A percentile compares a stretch with the other conserved stretches of the same genome.
Conservation (phyloP, 805 yeast genomes). For the Ogataea zsoltii region DNA sequence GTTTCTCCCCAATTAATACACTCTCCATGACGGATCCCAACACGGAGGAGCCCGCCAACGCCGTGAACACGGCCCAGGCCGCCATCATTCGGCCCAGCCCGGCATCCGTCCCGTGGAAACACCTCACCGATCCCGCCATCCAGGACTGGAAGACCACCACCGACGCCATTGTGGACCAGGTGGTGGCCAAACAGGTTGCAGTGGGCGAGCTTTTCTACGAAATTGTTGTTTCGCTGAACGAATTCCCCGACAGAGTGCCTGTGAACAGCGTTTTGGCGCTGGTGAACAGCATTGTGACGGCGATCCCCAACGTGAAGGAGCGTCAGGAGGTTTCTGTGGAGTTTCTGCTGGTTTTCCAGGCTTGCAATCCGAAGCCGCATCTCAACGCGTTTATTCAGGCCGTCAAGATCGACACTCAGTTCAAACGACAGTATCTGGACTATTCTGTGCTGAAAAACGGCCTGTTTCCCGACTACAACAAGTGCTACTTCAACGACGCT, state of each 20-base stretch:
- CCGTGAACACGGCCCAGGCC: too few relatives aligned
- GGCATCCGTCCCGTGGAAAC: slow-evolving; percentile 17
- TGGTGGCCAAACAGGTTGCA: slow-evolving; percentile 11
- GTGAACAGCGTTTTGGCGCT: slow-evolving; percentile 17
- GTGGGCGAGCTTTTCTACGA: slow-evolving; percentile 30
- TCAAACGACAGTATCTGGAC: slow-evolving; percentile 33
- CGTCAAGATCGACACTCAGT: slow-evolving; percentile 27
- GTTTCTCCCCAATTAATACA: too few relatives aligned
- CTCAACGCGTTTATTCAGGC: slow-evolving; percentile 25
- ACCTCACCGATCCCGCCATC: slow-evolving; percentile 14
- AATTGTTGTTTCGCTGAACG: slow-evolving; percentile 23
- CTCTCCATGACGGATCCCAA: too few relatives aligned
- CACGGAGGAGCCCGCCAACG: too few relatives aligned
- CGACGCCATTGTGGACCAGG: slow-evolving; percentile 11
- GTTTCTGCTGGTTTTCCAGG: slow-evolving; percentile 28
- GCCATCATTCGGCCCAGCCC: background rate
- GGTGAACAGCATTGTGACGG: slow-evolving; percentile 22
- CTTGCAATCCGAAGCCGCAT: slow-evolving; percentile 25
- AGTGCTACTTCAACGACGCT: slow-evolving; percentile 32
- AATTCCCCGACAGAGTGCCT: slow-evolving; percentile 25
- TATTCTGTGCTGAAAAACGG: slow-evolving; percentile 27
- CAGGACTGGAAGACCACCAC: slow-evolving; percentile 15
- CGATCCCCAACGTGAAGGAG: slow-evolving; percentile 21
- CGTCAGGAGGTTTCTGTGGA: slow-evolving; percentile 24
- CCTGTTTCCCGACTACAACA: slow-evolving; percentile 32